Evolutionary conservation across 352 stramenopile species (phyloP), one percentile per base, ranked within the genome.

Genomic region (Saprolegnia parasitica): DNA sequence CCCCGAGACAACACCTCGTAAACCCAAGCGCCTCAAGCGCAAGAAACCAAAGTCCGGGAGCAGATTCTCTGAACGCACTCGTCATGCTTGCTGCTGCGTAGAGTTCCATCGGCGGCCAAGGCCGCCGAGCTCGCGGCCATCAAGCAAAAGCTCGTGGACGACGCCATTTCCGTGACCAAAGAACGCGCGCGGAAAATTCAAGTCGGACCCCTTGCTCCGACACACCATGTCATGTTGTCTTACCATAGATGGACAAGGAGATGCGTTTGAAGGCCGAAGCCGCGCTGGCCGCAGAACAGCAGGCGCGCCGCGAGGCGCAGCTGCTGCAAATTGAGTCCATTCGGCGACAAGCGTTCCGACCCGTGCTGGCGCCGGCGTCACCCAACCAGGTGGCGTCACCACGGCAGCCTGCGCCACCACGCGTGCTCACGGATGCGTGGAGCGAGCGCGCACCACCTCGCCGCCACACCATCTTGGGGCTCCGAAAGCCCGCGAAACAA

Each of bases 181-280:
- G 63, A 70, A 50, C 63, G 63, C 9, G 63, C 50, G n/a, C 54
- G 55, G 35, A 70, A 62, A 29, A 70, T 70, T 62, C 63, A 70
- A 62, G 63, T 70, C 47, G 2, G 50, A 15, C 26, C 1, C n/a
- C n/a, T n/a, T n/a, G n/a, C n/a, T n/a, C n/a, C n/a, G n/a, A n/a
- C n/a, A n/a, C n/a, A n/a, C n/a, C n/a, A n/a, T n/a, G n/a, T n/a
- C n/a, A n/a, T n/a, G n/a, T n/a, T n/a, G n/a, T n/a, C n/a, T n/a
- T n/a, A 62, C 1, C 35, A 18, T 70, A 70, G 63, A 61, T 57
- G 37, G 63, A 70, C 10, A 52, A 70, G 45, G 50, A 58, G 26
- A 8, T 21, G 9, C 54, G 50, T 26, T 13, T 40, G n/a, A 70
- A 70, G 39, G 46, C 21, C 11, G 21, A 42, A 11, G 42, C 47